These are phyloP conservation scores for Albifimbria verrucaria DNA, from an alignment of 2,329 filamentous ascomycete species.

Conservation along the genomic window DNA sequence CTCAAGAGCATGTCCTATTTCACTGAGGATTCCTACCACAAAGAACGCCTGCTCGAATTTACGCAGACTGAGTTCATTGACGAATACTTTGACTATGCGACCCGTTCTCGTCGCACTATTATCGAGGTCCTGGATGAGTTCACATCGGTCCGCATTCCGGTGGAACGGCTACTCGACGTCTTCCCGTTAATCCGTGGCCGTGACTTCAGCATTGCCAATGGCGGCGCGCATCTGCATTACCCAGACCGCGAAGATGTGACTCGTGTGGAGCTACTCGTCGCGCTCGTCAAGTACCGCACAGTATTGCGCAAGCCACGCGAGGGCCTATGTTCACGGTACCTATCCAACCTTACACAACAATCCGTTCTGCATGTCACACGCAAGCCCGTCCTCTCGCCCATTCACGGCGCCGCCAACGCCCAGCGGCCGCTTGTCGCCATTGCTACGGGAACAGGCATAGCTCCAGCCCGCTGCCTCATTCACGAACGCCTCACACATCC, in stretches of 20 bases:
- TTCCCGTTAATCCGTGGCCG: slow-evolving; percentile 83
- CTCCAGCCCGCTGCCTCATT: slow-evolving; percentile 78
- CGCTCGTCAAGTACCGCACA: slow-evolving; percentile 88
- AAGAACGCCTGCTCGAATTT: slow-evolving; percentile 80
- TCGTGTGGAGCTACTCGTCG: slow-evolving; percentile 70
- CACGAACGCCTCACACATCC: slow-evolving; percentile 58
- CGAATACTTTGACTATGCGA: slow-evolving; percentile 95
- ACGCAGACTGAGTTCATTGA: slow-evolving; percentile 75
- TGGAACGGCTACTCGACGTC: slow-evolving; percentile 65
- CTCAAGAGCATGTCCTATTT: slow-evolving; percentile 76
- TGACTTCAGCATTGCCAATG: slow-evolving; percentile 89
- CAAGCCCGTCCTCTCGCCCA: slow-evolving; percentile 43
- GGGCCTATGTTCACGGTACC: slow-evolving; percentile 87
- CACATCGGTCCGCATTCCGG: slow-evolving; percentile 76
- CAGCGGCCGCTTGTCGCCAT: slow-evolving; percentile 67
- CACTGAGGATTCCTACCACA: slow-evolving; percentile 68
- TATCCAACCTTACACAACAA: slow-evolving; percentile 59
- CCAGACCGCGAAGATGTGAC: slow-evolving; percentile 27
- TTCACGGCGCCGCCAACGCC: slow-evolving; percentile 34
- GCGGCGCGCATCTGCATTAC: slow-evolving; percentile 41
- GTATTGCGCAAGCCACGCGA: slow-evolving; percentile 79
- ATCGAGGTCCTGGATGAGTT: slow-evolving; percentile 93
- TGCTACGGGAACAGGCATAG: slow-evolving; percentile 82
- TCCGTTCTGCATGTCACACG: slow-evolving; percentile 59
- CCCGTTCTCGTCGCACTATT: slow-evolving; percentile 83